Conservation (phyloP, 768 basidiomycete species). For the Auricularia auricula-judae region DNA sequence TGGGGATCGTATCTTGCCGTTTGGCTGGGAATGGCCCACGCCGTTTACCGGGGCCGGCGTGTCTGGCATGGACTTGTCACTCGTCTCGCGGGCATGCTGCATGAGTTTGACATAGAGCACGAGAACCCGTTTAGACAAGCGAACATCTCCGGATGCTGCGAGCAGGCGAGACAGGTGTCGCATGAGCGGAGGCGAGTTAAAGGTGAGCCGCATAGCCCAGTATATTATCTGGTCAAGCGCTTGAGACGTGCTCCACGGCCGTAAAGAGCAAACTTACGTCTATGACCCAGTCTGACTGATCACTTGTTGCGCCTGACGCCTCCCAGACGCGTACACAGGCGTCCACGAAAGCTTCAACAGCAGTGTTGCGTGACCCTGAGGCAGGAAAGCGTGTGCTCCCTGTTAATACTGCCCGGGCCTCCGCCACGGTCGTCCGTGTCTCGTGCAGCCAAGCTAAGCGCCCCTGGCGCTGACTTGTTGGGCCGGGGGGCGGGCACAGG, state of each 20-base stretch:
- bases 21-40: constrained; percentile 2
- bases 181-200: constrained; percentile 79
- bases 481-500: constrained; percentile 19
- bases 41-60: constrained; percentile 10
- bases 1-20: not conserved
- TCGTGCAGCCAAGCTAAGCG: constrained; percentile 44
- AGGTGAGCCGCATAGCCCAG: constrained; percentile 91
- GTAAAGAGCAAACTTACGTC: constrained; percentile 39
- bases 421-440: constrained; percentile 54
- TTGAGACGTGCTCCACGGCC: not conserved
- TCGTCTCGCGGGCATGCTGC: constrained; percentile 67
- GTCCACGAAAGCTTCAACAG: constrained; percentile 78
- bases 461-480: constrained; percentile 10
- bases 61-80: constrained; percentile 16
- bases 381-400: constrained; percentile 65
- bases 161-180: constrained; percentile 76
- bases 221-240: constrained; percentile 55
- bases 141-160: constrained; percentile 45
- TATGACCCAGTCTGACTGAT: constrained; percentile 65
- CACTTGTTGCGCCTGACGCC: constrained; percentile 48
- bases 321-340: constrained; percentile 77
- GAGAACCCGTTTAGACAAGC: constrained; percentile 64
- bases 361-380: constrained; percentile 67
- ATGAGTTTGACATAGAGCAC: constrained; percentile 77
- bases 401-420: constrained; percentile 59